Base-by-base conservation (phyloP, 2,329 filamentous ascomycete genomes). In the Arthrobotrys iridis region DNA sequence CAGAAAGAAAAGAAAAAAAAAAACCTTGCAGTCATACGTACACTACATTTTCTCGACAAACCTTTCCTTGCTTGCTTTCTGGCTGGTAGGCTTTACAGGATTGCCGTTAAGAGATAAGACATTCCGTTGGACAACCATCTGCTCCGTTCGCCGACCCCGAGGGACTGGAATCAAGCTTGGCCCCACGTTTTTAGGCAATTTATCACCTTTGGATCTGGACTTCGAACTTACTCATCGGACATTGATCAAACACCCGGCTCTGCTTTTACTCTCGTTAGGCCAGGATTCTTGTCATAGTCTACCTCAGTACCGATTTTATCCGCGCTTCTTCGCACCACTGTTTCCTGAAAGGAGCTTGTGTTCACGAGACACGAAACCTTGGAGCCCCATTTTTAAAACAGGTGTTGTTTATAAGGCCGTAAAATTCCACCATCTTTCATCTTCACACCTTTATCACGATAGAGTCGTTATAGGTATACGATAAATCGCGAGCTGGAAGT, bases 151-250 rank as follows among this genome's bases (percentile, higher is more conserved):
- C 48, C 45, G 63, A 62, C 68, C 55, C 60, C 68, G 60, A 73
- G 50, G 59, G 30, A 22, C 67, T 58, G 67, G 58, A 37, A 20
- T 48, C 60, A 55, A 65, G 48, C 60, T 73, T 73, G 60, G 68
- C 50, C 52, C 68, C 52, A 73, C 68, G 68, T 65, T 63, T 71
- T 65, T 65, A 60, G 68, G 68, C 66, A 60, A 65, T 73, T 66
- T 60, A 64, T 65, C 41, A 65, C 22, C 43, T 24, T 64, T 72
- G 50, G 50, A 55, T 37, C 67, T 59, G 67, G 63, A 55, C 55
- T 62, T 59, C 67, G 67, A 73, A 20, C 37, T 22, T 43, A 59
- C 41, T 58, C 59, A 57, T 73, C 68, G 60, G 68, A 40, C 65
- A 28, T 55, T 62, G 24, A 20, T 22, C 22, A 46, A 22, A 28